Evolutionary conservation across 1,284 basidiomycete genomes (phyloP).

Genomic region (Rhizoctonia solani): DNA sequence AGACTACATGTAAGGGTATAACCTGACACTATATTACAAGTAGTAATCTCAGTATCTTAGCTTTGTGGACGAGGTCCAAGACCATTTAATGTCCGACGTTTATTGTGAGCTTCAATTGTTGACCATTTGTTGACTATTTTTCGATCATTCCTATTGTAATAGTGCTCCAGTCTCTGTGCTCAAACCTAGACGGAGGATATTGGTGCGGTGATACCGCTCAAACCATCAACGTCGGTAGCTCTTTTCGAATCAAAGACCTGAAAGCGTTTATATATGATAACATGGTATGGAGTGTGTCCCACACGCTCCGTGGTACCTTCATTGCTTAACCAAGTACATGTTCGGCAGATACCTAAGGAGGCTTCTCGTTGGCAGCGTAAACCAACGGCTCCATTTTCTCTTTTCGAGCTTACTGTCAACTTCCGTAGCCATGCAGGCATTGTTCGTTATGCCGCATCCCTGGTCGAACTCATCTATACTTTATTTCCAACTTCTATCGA

Average conservation of each 20-base stretch:
- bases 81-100: constrained; percentile 68
- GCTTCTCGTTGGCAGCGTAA: constrained; percentile 35
- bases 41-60: constrained; percentile 46
- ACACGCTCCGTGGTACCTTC: constrained; percentile 43
- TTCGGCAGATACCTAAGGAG: constrained; percentile 5
- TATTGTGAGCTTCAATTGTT: constrained; percentile 50
- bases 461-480: constrained; percentile 62
- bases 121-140: background rate
- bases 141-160: background rate
- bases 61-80: constrained; percentile 74
- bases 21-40: background rate
- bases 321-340: constrained; percentile 53
- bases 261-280: constrained; percentile 59
- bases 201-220: constrained; percentile 83
- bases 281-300: background rate
- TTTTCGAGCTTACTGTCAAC: constrained; percentile 66
- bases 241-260: constrained; percentile 71
- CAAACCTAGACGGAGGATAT: constrained; percentile 67
- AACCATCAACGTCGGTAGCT: constrained; percentile 70
- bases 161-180: constrained; percentile 66
- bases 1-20: constrained; percentile 58
- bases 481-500: constrained; percentile 74
- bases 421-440: constrained; percentile 74
- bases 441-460: constrained; percentile 65
- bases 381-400: constrained; percentile 46